Percentiles rank a stretch among this genome's conserved stretches.
Conservation (phyloP, 139 green algal genomes). For the Tetradesmus obliquus region DNA sequence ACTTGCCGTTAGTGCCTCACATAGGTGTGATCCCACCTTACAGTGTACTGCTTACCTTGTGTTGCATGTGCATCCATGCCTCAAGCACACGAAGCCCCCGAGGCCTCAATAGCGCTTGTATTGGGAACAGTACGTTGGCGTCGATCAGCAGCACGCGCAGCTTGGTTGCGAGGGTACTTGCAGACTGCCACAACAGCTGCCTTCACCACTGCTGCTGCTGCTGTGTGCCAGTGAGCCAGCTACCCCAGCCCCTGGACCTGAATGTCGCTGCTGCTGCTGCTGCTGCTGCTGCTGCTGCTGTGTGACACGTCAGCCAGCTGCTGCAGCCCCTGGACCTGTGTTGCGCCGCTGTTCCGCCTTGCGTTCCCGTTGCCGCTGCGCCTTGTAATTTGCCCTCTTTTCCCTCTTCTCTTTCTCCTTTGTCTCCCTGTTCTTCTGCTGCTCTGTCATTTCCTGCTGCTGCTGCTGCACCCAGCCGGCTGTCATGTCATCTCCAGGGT, state of each 20-base stretch:
- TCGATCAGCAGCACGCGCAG: neutral
- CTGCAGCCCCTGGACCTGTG: neutral
- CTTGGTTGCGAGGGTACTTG: neutral
- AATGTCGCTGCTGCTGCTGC: neutral
- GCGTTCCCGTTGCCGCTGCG: neutral
- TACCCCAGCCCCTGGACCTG: neutral
- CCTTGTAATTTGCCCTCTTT: neutral
- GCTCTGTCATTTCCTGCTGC: neutral
- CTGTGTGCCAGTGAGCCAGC: neutral
- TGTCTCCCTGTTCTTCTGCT: neutral
- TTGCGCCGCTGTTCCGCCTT: too few relatives aligned
- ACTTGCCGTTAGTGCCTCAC: too few relatives aligned
- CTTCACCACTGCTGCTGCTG: neutral
- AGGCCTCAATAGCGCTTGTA: too few relatives aligned
- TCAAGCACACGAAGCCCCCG: too few relatives aligned
- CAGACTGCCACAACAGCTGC: too few relatives aligned
- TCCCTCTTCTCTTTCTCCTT: neutral
- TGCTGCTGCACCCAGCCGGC: neutral
- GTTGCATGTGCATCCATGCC: too few relatives aligned
- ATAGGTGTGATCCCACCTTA: too few relatives aligned
- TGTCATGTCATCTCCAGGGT: neutral
- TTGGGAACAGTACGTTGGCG: too few relatives aligned
- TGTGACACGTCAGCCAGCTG: neutral
- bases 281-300: neutral
- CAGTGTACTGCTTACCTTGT: too few relatives aligned